Evolutionary conservation across 352 stramenopile species (phyloP), one percentile per base, ranked within the genome.

Genomic region (Pythium monospermum): DNA sequence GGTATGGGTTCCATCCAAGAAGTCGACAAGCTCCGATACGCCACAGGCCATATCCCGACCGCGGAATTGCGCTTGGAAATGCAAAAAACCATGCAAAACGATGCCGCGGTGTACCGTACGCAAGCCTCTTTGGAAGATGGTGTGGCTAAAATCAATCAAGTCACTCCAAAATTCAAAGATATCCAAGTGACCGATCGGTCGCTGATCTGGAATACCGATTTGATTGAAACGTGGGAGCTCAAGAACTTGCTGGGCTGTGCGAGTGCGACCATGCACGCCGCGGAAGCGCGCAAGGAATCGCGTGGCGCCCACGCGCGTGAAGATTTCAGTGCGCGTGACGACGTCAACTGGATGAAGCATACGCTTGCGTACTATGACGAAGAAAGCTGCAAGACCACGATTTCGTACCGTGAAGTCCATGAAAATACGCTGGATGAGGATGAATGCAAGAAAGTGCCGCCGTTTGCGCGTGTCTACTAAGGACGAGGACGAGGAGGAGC

Each of bases 331-430:
- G 77, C 96, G 42, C 83, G 96, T 49, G 76, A 98, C 56, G 95
- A 99, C 67, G 79, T 91, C 40, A 78, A 98, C 25, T 99, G 95
- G 95, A 98, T 99, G 94, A 98, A 98, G 64, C 96, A 99, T 71
- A 98, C 92, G 12, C 61, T 98, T 32, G 84, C 91, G 2, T 98
- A 98, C 64, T 91, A 96, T 68, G 83, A 96, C 73, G 73, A 94
- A 27, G 75, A 89, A 38, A 83, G 70, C 43, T 63, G 69, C 31
- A 91, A 92, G 71, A 97, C 91, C 16, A 72, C 78, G 46, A 80
- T 98, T 36, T 76, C 78, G 21, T 98, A 98, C 69, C 82, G 94
- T 13, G 83, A 85, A 15, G 91, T 97, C 57, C 92, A 98, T 67
- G 84, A 94, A 49, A 87, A 93, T 57, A 98, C 95, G 18, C 76